Conservation (phyloP, 306 rosid species). For the Abrus pulchellus region DNA sequence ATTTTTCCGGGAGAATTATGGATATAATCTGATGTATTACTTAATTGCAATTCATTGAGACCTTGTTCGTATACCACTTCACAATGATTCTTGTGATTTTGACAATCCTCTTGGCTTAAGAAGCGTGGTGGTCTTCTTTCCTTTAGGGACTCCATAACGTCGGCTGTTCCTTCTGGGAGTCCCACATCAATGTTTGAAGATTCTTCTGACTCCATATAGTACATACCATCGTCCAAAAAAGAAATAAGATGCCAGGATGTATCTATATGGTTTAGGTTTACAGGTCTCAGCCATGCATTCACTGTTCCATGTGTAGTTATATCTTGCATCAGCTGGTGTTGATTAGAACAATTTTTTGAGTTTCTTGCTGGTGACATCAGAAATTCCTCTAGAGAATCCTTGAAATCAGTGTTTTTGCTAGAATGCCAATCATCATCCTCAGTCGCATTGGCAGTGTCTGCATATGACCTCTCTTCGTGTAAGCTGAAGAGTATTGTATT, state of each 20-base stretch:
- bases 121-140: conserved; percentile 18
- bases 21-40: conserved; percentile 13
- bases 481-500: conserved; percentile 25
- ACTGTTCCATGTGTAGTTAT: background rate
- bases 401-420: conserved; percentile 6
- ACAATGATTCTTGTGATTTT: conserved; percentile 19
- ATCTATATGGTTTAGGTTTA: conserved; percentile 28
- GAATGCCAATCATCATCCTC: conserved; percentile 31
- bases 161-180: conserved; percentile 11
- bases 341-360: conserved; percentile 29
- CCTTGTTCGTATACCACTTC: conserved; percentile 32
- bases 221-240: conserved; percentile 3
- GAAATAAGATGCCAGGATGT: conserved; percentile 24
- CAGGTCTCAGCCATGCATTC: conserved; percentile 21
- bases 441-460: conserved; percentile 12
- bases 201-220: conserved; percentile 38
- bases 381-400: conserved; percentile 24
- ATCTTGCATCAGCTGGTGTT: conserved; percentile 26
- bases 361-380: conserved; percentile 30
- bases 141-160: conserved; percentile 2
- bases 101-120: conserved; percentile 20
- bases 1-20: conserved; percentile 30
- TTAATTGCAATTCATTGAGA: conserved; percentile 30
- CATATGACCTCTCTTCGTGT: conserved; percentile 8
- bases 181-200: conserved; percentile 18